These are phyloP conservation scores for Erysimum pusillum DNA, from an alignment of 441 rosid species.

Conservation along the genomic window DNA sequence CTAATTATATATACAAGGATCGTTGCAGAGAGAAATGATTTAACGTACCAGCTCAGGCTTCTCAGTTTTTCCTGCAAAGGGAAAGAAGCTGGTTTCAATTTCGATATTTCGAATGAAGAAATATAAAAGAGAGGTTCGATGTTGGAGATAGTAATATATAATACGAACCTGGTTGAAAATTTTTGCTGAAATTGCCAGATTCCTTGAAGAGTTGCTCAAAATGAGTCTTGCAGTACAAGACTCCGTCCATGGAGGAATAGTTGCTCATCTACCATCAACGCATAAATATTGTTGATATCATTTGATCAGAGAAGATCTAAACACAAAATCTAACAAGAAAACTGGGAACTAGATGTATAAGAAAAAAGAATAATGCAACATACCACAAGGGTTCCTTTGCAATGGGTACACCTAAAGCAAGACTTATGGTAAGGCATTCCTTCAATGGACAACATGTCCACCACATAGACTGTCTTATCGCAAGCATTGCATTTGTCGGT, in stretches of 20 bases:
- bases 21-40: neutral
- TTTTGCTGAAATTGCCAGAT: slow-evolving; percentile 94
- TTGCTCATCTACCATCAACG: slow-evolving; percentile 79
- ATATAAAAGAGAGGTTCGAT: neutral
- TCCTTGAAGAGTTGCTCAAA: slow-evolving; percentile 96
- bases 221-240: slow-evolving; percentile 91
- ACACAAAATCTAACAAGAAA: neutral
- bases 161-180: slow-evolving; percentile 69
- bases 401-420: slow-evolving; percentile 94
- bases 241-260: slow-evolving; percentile 96
- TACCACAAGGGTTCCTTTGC: slow-evolving; percentile 90
- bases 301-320: neutral
- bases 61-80: slow-evolving; percentile 67
- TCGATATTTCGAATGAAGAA: neutral
- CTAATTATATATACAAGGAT: neutral
- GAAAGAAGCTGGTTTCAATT: slow-evolving; percentile 1
- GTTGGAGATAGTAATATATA: neutral
- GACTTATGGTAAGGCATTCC: slow-evolving; percentile 88
- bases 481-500: slow-evolving; percentile 91
- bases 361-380: neutral
- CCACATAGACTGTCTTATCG: slow-evolving; percentile 87
- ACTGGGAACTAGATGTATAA: neutral
- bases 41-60: slow-evolving; percentile 69
- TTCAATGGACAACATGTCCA: slow-evolving; percentile 87
- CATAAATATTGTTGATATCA: neutral